Conservation (phyloP, 768 basidiomycete species). For the Leucocoprinus sp. region DNA sequence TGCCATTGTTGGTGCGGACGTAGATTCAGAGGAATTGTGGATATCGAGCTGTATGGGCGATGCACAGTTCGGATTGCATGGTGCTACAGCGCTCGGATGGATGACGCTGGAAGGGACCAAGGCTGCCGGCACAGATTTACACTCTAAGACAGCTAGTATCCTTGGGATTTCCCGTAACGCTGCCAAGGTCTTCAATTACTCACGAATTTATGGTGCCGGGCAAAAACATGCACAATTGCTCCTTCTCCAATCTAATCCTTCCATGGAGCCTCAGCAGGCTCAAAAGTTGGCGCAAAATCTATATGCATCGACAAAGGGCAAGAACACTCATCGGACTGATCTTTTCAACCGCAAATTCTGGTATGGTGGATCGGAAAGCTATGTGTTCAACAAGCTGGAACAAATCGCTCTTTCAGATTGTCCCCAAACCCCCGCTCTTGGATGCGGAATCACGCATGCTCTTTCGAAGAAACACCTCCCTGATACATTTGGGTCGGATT, state of each 20-base stretch:
- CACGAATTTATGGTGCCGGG: constrained; percentile 97
- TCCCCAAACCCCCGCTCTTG: constrained; percentile 88
- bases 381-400: constrained; percentile 96
- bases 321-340: constrained; percentile 68
- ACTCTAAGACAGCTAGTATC: constrained; percentile 93
- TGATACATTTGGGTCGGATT: constrained; percentile 73
- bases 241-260: constrained; percentile 75
- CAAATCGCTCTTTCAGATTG: constrained; percentile 82
- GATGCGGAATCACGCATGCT: constrained; percentile 89
- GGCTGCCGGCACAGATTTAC: constrained; percentile 87
- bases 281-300: constrained; percentile 74
- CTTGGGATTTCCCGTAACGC: constrained; percentile 89
- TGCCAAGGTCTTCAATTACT: constrained; percentile 99
- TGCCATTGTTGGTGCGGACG: constrained; percentile 94
- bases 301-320: constrained; percentile 91
- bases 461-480: constrained; percentile 87
- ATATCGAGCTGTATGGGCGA: constrained; percentile 99
- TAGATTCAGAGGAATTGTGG: constrained; percentile 98
- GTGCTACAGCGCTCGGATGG: constrained; percentile 96
- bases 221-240: constrained; percentile 89
- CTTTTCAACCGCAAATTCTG: constrained; percentile 83
- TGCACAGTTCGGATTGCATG: constrained; percentile 94
- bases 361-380: constrained; percentile 95
- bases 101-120: constrained; percentile 99
- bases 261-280: constrained; percentile 71